Base-by-base conservation (phyloP, 306 rosid species). In the Cucumis melo region DNA sequence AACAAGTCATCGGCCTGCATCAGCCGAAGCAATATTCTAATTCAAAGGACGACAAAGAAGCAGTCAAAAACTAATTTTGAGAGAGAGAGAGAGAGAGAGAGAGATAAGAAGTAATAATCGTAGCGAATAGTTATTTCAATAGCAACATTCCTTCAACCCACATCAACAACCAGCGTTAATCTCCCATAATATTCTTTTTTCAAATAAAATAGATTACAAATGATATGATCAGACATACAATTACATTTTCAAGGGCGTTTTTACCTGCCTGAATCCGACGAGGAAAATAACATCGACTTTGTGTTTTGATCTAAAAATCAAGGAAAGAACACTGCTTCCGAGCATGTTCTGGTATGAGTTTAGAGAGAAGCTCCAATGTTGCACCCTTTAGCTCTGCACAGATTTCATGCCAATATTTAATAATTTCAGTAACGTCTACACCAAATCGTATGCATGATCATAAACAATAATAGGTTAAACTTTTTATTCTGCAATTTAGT, bases 311-410 rank as follows among this genome's bases (percentile, higher is more conserved):
- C 81, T 84, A 85, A 78, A 81, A 75, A 60, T 85, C 85, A 48
- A 86, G 84, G 65, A 82, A 80, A 27, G 89, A 71, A 21, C 92
- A 90, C 78, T 87, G 92, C 81, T 86, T 88, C 58, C 89, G 82
- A 54, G 92, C 88, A 59, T 88, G 90, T 78, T 88, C 90, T 1
- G 92, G 90, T 19, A 90, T 81, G 80, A 88, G 86, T 74, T 73
- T 88, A 68, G 87, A 83, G 63, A 88, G 66, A 21, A 80, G 83
- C 90, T 88, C 92, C 78, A 79, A 77, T 17, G 95, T 81, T 64
- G 84, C 89, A 60, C 89, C 92, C 66, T 88, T 88, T 81, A 88
- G 84, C 86, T 86, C 90, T 90, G 73, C 74, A 79, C 74, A 79
- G 23, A 48, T n/a, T 0, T 34, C 15, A 58, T 55, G 9, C 36